Base-by-base conservation (phyloP, 345 rosid genomes). In the Punica granatum region DNA sequence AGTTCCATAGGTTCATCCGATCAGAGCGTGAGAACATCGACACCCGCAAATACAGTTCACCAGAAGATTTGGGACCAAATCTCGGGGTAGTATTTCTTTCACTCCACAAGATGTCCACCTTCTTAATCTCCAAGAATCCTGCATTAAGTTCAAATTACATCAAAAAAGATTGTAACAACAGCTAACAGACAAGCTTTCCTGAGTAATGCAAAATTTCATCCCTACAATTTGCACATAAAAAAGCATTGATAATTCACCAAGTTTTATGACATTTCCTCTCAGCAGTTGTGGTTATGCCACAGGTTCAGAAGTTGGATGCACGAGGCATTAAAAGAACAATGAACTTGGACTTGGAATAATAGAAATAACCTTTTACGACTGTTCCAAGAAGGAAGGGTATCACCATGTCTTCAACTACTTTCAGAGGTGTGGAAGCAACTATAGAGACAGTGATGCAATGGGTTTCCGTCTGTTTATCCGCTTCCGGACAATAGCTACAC, bases 21-120 rank as follows among this genome's bases (percentile, higher is more conserved):
- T 76, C 79, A 4, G 81, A 64, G 21, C 65, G 68, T 35, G 81
- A 85, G 6, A 86, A 83, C 83, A 91, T 85, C 2, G 77, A 74
- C 56, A 94, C 89, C 77, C 76, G 85, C 83, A 94, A 78, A 79
- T 78, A 85, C 61, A 90, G 89, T 78, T 89, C 99, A 74, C 99
- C 96, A 3, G 26, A 36, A 63, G 69, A 46, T 63, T 41, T 30
- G 19, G 34, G 75, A 68, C 53, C 67, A 3, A 56, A 70, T 76
- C 71, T 79, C 25, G 82, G 70, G 39, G 63, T 78, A 73, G 79
- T 87, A 43, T 74, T 73, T 44, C 36, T 65, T 62, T 91, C 93
- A 13, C 74, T 81, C 99, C 99, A 94, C 62, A 94, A 68, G 25
- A 94, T 81, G 64, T 85, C 84, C 44, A 91, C 97, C 77, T 84